These are phyloP conservation scores for Globisporangium carolinianum DNA, from an alignment of 352 stramenopile genomes.

Conservation along the genomic window DNA sequence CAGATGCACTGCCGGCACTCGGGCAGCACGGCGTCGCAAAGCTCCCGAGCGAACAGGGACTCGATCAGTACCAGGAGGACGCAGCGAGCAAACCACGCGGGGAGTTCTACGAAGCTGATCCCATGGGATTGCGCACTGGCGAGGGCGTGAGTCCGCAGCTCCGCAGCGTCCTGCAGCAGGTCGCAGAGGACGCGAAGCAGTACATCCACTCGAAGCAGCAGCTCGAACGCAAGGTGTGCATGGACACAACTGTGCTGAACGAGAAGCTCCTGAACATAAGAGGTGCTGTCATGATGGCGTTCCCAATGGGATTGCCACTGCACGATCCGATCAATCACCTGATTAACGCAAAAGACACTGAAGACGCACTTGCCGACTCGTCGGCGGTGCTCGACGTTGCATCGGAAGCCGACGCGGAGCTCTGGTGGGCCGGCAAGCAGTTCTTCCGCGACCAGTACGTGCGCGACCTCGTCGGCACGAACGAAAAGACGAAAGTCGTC, in stretches of 20 bases:
- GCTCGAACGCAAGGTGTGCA: slow-evolving; percentile 51
- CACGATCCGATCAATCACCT: slow-evolving; percentile 85
- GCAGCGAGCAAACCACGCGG: slow-evolving; percentile 43
- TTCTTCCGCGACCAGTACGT: slow-evolving; percentile 89
- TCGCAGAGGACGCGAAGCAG: slow-evolving; percentile 68
- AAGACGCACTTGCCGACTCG: slow-evolving; percentile 56
- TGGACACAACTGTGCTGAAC: slow-evolving; percentile 56
- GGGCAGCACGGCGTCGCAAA: slow-evolving; percentile 85
- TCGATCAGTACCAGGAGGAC: slow-evolving; percentile 82
- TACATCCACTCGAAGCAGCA: slow-evolving; percentile 66
- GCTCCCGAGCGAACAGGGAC: slow-evolving; percentile 66
- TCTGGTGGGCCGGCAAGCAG: slow-evolving; percentile 96
- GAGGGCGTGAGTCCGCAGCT: slow-evolving; percentile 85
- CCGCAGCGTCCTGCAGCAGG: slow-evolving; percentile 61
- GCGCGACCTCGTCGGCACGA: slow-evolving; percentile 89
- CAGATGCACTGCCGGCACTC: slow-evolving; percentile 71
- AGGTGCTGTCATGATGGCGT: slow-evolving; percentile 91
- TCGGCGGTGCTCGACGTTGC: slow-evolving; percentile 75
- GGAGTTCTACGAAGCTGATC: slow-evolving; percentile 83
- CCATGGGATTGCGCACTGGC: slow-evolving; percentile 78
- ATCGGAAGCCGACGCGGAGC: slow-evolving; percentile 75
- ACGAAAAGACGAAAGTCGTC: slow-evolving; percentile 93
- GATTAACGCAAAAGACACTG: slow-evolving; percentile 62
- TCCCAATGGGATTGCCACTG: slow-evolving; percentile 91
- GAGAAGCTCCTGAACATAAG: slow-evolving; percentile 93